phyloP scores from a whole-genome alignment of 2,329 filamentous ascomycete species.

The Cladophialophora yegresii region DNA sequence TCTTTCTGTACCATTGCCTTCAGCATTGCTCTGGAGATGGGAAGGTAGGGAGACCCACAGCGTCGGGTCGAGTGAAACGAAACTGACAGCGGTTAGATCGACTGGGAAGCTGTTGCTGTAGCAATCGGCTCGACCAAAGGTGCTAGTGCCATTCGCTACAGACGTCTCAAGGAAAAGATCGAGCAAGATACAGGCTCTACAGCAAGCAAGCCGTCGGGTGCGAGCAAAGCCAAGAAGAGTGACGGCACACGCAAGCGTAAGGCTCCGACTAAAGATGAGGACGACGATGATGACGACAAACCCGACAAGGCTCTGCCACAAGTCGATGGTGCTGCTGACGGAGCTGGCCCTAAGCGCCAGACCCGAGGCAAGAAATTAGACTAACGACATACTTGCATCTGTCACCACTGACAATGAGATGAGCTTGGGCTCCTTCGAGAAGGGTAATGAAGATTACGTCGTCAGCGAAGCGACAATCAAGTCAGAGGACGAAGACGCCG shows the following conservation, averaged over 20 bases:
- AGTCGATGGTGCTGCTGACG: conserved; percentile 7
- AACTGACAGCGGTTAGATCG: conserved; percentile 40
- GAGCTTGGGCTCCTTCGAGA: neutral
- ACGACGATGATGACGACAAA: neutral
- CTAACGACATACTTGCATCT: conserved; percentile 1
- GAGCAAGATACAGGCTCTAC: conserved; percentile 13
- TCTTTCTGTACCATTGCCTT: conserved; percentile 49
- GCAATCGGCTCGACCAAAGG: conserved; percentile 42
- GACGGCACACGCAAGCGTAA: conserved; percentile 9
- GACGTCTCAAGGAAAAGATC: conserved; percentile 40
- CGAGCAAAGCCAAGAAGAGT: conserved; percentile 9
- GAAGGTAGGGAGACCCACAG: conserved; percentile 31
- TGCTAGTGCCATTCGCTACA: conserved; percentile 47
- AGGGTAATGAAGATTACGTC: conserved; percentile 11
- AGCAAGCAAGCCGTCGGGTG: neutral
- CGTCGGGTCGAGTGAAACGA: neutral
- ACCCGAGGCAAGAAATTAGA: conserved; percentile 20
- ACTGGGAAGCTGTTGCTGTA: conserved; percentile 44
- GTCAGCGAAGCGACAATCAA: neutral
- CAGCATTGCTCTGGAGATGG: conserved; percentile 44
- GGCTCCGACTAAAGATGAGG: neutral
- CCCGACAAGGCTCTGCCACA: neutral
- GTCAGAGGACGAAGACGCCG: conserved; percentile 8
- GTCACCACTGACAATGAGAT: conserved; percentile 1
- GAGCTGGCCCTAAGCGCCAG: conserved; percentile 1